Percentiles rank a stretch among this genome's conserved stretches.
phyloP scores from a whole-genome alignment of 2,329 filamentous ascomycete species.

The Sclerotinia trifoliorum region DNA sequence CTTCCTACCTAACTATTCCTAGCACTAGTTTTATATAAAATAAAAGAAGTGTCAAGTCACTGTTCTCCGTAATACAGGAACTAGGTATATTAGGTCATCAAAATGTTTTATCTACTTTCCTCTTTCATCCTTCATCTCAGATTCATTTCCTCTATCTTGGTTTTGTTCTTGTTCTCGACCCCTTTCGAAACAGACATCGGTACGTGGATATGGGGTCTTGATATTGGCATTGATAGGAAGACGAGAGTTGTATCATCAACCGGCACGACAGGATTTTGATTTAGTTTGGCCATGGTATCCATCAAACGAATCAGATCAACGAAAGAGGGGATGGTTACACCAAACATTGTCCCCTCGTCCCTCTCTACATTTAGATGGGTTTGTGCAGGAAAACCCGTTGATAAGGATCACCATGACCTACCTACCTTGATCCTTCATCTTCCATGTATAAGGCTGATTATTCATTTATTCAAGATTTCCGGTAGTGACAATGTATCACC shows the following conservation, averaged over 20 bases:
- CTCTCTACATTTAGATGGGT: slow-evolving; percentile 3
- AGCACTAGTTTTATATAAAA: neutral
- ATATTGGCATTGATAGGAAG: neutral
- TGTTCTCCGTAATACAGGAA: neutral
- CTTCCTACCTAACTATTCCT: slow-evolving; percentile 4
- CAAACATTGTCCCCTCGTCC: neutral
- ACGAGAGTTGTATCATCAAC: slow-evolving; percentile 6
- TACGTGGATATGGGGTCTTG: slow-evolving; percentile 2
- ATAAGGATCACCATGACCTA: slow-evolving; percentile 13
- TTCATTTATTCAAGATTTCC: neutral
- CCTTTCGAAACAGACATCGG: slow-evolving; percentile 7
- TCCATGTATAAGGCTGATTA: slow-evolving; percentile 17
- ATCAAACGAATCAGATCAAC: slow-evolving; percentile 15
- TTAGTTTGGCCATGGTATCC: neutral
- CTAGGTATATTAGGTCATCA: neutral
- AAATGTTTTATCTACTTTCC: slow-evolving; percentile 10
- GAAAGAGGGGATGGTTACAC: slow-evolving; percentile 6
- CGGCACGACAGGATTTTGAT: neutral
- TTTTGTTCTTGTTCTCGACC: slow-evolving; percentile 1
- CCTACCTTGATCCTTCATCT: neutral
- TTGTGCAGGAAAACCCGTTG: slow-evolving; percentile 7
- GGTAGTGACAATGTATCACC: slow-evolving; percentile 10
- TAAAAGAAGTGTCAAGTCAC: neutral
- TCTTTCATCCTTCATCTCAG: slow-evolving; percentile 4
- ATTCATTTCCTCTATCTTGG: slow-evolving; percentile 6